Evolutionary conservation across 257 asterid species (phyloP), one percentile per base, ranked within the genome.

Genomic region (Capsicum pubescens): DNA sequence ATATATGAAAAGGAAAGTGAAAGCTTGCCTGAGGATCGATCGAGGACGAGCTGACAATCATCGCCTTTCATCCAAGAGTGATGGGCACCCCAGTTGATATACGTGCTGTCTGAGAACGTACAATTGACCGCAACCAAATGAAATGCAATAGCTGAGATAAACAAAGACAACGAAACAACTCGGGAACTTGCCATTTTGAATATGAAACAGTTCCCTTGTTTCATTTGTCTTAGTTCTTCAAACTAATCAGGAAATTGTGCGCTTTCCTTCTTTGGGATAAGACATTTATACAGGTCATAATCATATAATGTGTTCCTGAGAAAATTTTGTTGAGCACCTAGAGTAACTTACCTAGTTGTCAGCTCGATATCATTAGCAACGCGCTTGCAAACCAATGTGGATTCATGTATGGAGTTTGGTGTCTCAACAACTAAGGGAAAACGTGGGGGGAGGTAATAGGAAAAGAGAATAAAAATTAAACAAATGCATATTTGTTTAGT

Each of bases 21-120:
- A 46, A 8, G 9, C 52, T 46, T 46, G 52, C 52, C 52, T 46
- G 52, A 6, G 9, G 52, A 46, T 46, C 9, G 1, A 46, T 46
- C 52, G 9, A 46, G 52, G 52, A 46, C 7, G 52, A 46, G 52
- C 7, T 46, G 52, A 46, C 8, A 8, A 46, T 89, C 90, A 36
- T 93, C 95, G 19, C 81, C 90, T 21, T 17, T 63, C 55, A 89
- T 84, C 6, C 70, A 39, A 6, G 93, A 83, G 55, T 88, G 88
- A 39, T 84, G 88, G 79, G 88, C 60, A 6, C 94, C 94, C 92
- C 92, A 90, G 85, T 67, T 54, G 84, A 84, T 66, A n/a, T 71
- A 58, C 92, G 90, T 91, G 83, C 79, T 86, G 77, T 86, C 67
- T 2, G 48, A 61, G 60, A 90, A 82, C 1, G 9, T 46, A 8